These are phyloP conservation scores for Fusarium humuli DNA, from an alignment of 2,329 filamentous ascomycete genomes.

Conservation along the genomic window DNA sequence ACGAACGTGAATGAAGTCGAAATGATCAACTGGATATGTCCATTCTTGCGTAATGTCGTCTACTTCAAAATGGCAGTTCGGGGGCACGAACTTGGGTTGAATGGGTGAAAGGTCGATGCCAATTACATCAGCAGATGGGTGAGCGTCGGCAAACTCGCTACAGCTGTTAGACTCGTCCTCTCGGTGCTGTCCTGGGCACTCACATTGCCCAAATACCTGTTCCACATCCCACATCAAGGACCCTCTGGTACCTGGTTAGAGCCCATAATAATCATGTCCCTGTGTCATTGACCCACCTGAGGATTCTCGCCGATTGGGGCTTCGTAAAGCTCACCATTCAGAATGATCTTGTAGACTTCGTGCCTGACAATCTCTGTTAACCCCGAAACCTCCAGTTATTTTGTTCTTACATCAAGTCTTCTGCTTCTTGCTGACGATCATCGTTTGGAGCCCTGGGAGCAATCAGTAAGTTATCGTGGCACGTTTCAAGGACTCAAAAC, in stretches of 20 bases:
- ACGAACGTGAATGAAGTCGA: slow-evolving; percentile 71
- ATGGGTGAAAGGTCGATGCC: slow-evolving; percentile 70
- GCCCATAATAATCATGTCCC: rapidly evolving
- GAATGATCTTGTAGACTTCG: slow-evolving; percentile 45
- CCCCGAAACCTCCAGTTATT: rapidly evolving
- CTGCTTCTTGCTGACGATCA: slow-evolving; percentile 45
- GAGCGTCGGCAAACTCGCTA: slow-evolving; percentile 52
- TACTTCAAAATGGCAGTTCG: slow-evolving; percentile 73
- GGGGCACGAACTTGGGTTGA: slow-evolving; percentile 67
- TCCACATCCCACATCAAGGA: slow-evolving; percentile 52
- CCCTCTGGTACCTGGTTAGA: neutral
- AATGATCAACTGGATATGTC: slow-evolving; percentile 59
- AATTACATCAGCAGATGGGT: slow-evolving; percentile 60
- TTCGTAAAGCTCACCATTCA: slow-evolving; percentile 49
- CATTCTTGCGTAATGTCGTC: slow-evolving; percentile 68
- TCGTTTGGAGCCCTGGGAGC: slow-evolving; percentile 45
- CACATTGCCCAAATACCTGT: slow-evolving; percentile 55
- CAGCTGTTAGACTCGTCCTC: neutral
- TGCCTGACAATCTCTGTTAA: slow-evolving; percentile 25
- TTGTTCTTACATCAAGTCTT: slow-evolving; percentile 40
- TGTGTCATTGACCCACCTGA: slow-evolving; percentile 12
- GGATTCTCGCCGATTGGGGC: slow-evolving; percentile 49
- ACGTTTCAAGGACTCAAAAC: rapidly evolving
- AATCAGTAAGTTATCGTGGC: neutral
- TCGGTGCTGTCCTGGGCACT: neutral